These are phyloP conservation scores for Leishmania major DNA, from an alignment of 208 protist genomes.

Conservation along the genomic window DNA sequence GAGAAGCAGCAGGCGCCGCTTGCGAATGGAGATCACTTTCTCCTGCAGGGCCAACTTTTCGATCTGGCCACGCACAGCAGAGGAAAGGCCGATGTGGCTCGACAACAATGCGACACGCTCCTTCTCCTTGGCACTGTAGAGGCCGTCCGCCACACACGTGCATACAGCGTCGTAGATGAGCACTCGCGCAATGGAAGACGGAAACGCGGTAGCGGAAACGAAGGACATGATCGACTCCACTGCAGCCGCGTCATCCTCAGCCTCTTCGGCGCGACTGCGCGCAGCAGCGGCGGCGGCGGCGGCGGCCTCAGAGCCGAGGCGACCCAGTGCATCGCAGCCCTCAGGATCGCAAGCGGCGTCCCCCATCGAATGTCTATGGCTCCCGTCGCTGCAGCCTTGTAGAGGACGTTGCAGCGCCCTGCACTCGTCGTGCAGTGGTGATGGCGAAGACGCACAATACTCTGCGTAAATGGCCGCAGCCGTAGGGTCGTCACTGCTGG, in stretches of 20 bases:
- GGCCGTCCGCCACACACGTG: conserved; percentile 55
- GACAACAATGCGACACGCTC: conserved; percentile 60
- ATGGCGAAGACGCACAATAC: neutral
- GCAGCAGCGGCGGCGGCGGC: neutral
- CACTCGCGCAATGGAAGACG: conserved; percentile 50
- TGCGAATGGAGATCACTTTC: conserved; percentile 52
- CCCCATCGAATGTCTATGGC: no score
- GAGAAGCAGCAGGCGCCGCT: conserved; percentile 47
- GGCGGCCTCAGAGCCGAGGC: conserved; percentile 1
- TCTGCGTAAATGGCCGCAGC: neutral
- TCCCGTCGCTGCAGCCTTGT: neutral
- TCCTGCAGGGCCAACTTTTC: conserved; percentile 67
- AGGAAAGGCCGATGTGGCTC: conserved; percentile 59
- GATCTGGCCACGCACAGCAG: conserved; percentile 64
- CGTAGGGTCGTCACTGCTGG: neutral
- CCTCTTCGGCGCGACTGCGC: neutral
- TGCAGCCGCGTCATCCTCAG: conserved; percentile 20
- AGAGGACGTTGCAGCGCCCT: no score
- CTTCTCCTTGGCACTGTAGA: conserved; percentile 55
- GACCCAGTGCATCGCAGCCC: neutral
- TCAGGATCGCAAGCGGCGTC: neutral
- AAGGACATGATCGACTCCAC: conserved; percentile 43
- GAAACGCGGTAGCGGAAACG: conserved; percentile 49
- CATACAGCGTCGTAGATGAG: conserved; percentile 75
- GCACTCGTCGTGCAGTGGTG: neutral